Percentiles rank a stretch among this genome's conserved stretches.
phyloP scores from a whole-genome alignment of 2,329 filamentous ascomycete species.

The Aureobasidium sp. region DNA sequence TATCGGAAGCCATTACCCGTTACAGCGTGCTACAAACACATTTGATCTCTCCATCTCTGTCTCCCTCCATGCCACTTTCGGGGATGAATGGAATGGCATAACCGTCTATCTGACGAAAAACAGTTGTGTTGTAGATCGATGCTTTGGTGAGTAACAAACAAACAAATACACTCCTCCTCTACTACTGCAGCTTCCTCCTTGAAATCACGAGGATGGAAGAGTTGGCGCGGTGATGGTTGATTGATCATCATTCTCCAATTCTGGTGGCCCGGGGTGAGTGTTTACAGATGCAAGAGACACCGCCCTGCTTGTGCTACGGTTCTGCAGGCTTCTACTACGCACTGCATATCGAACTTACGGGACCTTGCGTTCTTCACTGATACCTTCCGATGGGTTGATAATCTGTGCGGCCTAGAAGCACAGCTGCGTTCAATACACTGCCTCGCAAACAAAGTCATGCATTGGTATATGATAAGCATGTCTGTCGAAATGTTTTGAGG shows the following conservation, averaged over 20 bases:
- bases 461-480: too few species aligned
- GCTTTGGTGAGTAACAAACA: too few species aligned
- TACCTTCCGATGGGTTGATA: too few species aligned
- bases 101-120: too few species aligned
- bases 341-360: not conserved
- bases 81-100: not conserved
- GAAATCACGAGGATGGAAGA: not conserved
- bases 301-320: not conserved
- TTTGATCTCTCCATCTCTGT: too few species aligned
- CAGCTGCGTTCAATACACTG: not conserved
- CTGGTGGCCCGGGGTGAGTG: not conserved
- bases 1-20: not conserved
- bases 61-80: not conserved
- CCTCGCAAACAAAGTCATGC: too few species aligned
- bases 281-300: not conserved
- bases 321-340: not conserved
- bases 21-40: not conserved
- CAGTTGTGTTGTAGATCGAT: not conserved
- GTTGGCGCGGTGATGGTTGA: not conserved
- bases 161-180: too few species aligned
- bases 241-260: not conserved
- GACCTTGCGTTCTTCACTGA: not conserved
- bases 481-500: too few species aligned
- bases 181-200: too few species aligned
- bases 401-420: too few species aligned